These are phyloP conservation scores for Colletotrichum camelliae DNA, from an alignment of 2,329 filamentous ascomycete species.

Conservation along the genomic window DNA sequence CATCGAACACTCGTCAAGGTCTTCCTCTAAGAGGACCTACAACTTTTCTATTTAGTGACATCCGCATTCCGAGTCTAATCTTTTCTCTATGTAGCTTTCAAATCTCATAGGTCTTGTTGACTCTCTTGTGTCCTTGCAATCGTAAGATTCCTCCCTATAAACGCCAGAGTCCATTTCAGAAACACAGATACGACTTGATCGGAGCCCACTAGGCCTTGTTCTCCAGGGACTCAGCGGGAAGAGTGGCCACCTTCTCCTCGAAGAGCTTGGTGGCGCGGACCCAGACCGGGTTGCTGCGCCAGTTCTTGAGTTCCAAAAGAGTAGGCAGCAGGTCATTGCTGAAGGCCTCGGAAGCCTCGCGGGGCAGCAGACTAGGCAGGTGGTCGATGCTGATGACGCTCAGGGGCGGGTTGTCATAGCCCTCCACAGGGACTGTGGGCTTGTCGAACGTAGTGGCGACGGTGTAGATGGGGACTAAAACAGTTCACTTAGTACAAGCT, in stretches of 20 bases:
- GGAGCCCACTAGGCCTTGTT: slow-evolving; percentile 19
- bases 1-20: not conserved
- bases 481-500: not conserved
- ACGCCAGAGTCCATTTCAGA: slow-evolving; percentile 12
- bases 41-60: not conserved
- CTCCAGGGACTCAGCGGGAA: slow-evolving; percentile 53
- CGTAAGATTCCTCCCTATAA: not conserved
- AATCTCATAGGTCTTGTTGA: not conserved
- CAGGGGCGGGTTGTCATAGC: slow-evolving; percentile 64
- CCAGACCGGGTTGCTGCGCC: slow-evolving; percentile 80
- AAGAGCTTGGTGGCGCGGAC: slow-evolving; percentile 83
- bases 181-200: slow-evolving; percentile 12
- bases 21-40: not conserved
- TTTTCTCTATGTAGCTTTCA: not conserved
- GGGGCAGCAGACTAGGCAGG: slow-evolving; percentile 80
- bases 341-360: slow-evolving; percentile 88
- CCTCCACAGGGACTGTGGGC: slow-evolving; percentile 79
- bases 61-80: not conserved
- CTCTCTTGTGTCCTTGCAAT: not conserved
- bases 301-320: slow-evolving; percentile 78
- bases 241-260: slow-evolving; percentile 73
- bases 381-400: slow-evolving; percentile 90
- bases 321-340: slow-evolving; percentile 79
- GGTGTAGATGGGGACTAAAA: slow-evolving; percentile 75
- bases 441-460: slow-evolving; percentile 86